phyloP scores from a whole-genome alignment of 495 filamentous ascomycete genomes.

The Bombardia bombarda region DNA sequence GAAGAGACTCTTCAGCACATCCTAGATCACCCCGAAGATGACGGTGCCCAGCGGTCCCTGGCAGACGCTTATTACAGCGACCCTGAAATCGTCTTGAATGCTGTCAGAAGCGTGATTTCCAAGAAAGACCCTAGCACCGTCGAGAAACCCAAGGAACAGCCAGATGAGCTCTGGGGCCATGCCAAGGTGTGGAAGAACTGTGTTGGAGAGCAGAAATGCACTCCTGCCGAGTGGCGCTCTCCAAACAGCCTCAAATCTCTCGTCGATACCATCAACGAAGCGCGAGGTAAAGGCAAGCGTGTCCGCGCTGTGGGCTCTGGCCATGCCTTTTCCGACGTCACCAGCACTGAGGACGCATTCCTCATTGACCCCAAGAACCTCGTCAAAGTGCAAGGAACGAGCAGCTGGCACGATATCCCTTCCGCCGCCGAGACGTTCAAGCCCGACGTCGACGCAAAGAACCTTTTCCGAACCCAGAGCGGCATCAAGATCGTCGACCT shows the following conservation, averaged over 20 bases:
- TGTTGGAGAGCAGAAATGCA: constrained; percentile 5
- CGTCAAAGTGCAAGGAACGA: background rate
- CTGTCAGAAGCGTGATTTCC: background rate
- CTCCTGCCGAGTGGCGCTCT: background rate
- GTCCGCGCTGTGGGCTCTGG: constrained; percentile 10
- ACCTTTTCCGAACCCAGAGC: constrained; percentile 4
- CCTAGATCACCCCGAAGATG: background rate
- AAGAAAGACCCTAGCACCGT: background rate
- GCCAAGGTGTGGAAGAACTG: constrained; percentile 6
- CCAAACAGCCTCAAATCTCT: constrained; percentile 1
- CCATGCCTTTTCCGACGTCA: constrained; percentile 11
- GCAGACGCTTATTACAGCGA: background rate
- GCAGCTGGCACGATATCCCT: background rate
- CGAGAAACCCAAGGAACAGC: background rate
- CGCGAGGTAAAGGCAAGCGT: background rate
- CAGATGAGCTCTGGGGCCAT: background rate
- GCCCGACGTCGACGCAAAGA: constrained; percentile 1
- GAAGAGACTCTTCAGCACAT: background rate
- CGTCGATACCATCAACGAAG: constrained; percentile 5
- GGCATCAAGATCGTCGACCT: constrained; percentile 7
- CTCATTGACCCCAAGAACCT: constrained; percentile 2
- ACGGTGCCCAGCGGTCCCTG: background rate
- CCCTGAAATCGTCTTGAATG: background rate
- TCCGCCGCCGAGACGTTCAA: background rate
- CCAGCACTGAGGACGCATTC: constrained; percentile 2